phyloP scores from a whole-genome alignment of 2,329 filamentous ascomycete species.

The Colletotrichum caudatum region DNA sequence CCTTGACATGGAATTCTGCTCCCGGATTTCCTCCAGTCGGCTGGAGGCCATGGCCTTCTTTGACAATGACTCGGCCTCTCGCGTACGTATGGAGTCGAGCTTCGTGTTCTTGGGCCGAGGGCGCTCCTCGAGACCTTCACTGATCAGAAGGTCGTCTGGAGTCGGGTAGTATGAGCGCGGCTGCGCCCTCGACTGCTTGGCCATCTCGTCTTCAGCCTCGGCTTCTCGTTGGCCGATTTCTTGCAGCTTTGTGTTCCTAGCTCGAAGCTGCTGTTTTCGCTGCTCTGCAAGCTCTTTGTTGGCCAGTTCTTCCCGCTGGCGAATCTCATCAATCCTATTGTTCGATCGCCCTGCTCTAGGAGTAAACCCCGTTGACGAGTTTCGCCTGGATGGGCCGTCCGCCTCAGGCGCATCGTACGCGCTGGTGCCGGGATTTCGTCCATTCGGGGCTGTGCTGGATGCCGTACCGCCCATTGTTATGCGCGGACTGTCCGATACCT shows the following conservation, averaged over 20 bases:
- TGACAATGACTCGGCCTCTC: constrained; percentile 59
- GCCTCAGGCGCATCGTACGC: constrained; percentile 34
- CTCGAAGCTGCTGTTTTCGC: constrained; percentile 15
- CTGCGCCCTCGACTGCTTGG: constrained; percentile 11
- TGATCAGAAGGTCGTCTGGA: constrained; percentile 53
- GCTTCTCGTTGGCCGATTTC: constrained; percentile 59
- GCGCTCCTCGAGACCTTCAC: constrained; percentile 48
- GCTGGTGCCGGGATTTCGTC: constrained; percentile 47
- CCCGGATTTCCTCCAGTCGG: constrained; percentile 65
- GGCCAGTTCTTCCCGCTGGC: constrained; percentile 55
- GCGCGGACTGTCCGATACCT: constrained; percentile 68
- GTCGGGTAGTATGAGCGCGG: constrained; percentile 42
- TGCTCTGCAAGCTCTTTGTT: constrained; percentile 27
- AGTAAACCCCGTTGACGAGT: neutral
- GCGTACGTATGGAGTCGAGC: constrained; percentile 61
- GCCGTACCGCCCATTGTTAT: constrained; percentile 55
- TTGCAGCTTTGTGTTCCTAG: constrained; percentile 59
- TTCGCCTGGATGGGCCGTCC: constrained; percentile 34
- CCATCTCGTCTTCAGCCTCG: constrained; percentile 45
- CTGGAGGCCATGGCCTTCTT: constrained; percentile 61
- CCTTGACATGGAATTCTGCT: constrained; percentile 60
- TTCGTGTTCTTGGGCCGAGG: constrained; percentile 54
- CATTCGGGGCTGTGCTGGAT: constrained; percentile 46
- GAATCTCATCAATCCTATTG: constrained; percentile 63
- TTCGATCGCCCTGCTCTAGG: constrained; percentile 50